Conservation (phyloP, 116 monocot species). For the Trichopus zeylanicus region DNA sequence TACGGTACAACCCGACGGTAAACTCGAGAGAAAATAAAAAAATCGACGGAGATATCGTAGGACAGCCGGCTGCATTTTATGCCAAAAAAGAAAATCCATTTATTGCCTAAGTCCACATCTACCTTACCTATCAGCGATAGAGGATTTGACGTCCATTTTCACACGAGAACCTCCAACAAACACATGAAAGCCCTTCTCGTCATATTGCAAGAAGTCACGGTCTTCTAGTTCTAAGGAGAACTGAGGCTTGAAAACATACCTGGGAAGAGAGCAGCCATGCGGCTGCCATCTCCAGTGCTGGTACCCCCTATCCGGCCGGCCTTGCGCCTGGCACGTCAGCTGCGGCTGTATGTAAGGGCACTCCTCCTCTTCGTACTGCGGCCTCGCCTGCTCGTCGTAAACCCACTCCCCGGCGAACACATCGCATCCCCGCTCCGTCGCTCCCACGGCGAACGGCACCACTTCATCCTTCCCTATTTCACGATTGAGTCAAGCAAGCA, state of each 20-base stretch:
- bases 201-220: not conserved
- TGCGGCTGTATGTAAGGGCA: conserved; percentile 69
- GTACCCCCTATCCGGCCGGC: conserved; percentile 47
- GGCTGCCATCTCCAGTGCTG: conserved; percentile 75
- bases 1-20: too few species aligned
- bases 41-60: too few species aligned
- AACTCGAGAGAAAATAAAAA: too few species aligned
- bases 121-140: too few species aligned
- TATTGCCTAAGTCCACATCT: too few species aligned
- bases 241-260: conserved; percentile 20
- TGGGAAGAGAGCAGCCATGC: conserved; percentile 42
- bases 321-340: conserved; percentile 56
- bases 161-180: not conserved
- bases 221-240: too few species aligned
- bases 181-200: too few species aligned
- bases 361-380: conserved; percentile 53
- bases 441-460: conserved; percentile 29
- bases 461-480: conserved; percentile 14
- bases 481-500: not conserved
- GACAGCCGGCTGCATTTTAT: too few species aligned
- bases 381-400: conserved; percentile 41
- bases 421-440: conserved; percentile 24
- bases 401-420: conserved; percentile 51
- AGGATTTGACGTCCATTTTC: too few species aligned
- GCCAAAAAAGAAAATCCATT: too few species aligned